Evolutionary conservation across 768 basidiomycete genomes (phyloP).

Genomic region (Amanita rubescens): DNA sequence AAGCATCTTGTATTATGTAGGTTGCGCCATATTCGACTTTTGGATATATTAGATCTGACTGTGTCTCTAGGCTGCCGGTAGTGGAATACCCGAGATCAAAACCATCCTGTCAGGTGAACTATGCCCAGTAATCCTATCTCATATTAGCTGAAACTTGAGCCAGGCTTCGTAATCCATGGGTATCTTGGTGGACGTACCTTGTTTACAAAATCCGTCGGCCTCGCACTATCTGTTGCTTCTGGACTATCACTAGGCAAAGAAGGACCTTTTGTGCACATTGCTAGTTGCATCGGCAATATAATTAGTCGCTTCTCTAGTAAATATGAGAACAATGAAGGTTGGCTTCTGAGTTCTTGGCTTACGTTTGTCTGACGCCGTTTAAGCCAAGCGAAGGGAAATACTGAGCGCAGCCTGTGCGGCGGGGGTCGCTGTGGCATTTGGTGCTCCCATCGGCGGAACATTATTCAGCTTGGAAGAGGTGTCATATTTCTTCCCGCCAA

Average conservation of each 20-base stretch:
- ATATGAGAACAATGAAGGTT: constrained; percentile 95
- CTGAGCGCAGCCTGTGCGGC: constrained; percentile 95
- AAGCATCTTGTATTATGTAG: constrained; percentile 77
- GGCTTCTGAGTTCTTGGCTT: constrained; percentile 9
- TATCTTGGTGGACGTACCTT: constrained; percentile 89
- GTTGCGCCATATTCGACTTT: constrained; percentile 26
- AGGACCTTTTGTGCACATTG: constrained; percentile 82
- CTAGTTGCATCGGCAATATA: constrained; percentile 89
- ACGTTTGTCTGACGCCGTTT: neutral
- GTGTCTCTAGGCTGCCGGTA: constrained; percentile 73
- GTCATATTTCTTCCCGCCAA: constrained; percentile 94
- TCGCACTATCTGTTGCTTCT: constrained; percentile 87
- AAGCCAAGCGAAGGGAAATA: constrained; percentile 90
- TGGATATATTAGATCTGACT: constrained; percentile 7
- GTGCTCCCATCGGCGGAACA: constrained; percentile 92
- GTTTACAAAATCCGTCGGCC: constrained; percentile 83
- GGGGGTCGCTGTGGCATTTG: constrained; percentile 95
- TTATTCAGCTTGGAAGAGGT: constrained; percentile 94
- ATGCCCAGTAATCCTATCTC: neutral
- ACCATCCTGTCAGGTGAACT: constrained; percentile 77
- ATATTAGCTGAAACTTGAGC: constrained; percentile 11
- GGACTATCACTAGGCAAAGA: constrained; percentile 80
- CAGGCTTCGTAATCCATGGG: constrained; percentile 94
- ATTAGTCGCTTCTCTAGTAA: constrained; percentile 78
- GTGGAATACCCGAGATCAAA: constrained; percentile 96